phyloP scores from a whole-genome alignment of 345 rosid genomes.

The Alliaria petiolata region DNA sequence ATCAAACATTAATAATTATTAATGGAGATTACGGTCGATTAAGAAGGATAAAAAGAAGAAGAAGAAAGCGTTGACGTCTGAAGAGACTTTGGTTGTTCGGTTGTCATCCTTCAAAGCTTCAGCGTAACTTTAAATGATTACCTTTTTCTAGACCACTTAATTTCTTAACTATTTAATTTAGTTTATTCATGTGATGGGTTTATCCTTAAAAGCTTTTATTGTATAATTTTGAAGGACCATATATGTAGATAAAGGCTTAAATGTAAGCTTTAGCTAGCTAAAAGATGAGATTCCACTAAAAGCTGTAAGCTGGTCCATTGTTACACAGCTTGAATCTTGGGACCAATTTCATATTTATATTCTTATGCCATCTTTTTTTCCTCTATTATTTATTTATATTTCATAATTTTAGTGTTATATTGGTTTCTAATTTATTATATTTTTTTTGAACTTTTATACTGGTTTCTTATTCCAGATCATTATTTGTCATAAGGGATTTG shows the following conservation, averaged over 20 bases:
- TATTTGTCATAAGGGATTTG: neutral
- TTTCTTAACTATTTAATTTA: neutral
- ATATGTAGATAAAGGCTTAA: constrained; percentile 22
- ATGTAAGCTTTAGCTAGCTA: constrained; percentile 28
- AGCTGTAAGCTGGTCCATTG: constrained; percentile 31
- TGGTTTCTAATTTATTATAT: too few relatives aligned
- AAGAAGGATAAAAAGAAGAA: neutral
- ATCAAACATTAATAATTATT: neutral
- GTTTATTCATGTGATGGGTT: constrained; percentile 22
- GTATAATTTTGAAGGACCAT: constrained; percentile 24
- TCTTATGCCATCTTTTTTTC: neutral
- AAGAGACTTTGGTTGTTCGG: constrained; percentile 31
- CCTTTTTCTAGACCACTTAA: constrained; percentile 4
- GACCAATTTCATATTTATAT: constrained; percentile 32
- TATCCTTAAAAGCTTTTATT: constrained; percentile 5
- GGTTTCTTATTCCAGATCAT: neutral
- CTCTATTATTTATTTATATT: neutral
- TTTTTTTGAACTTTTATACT: too few relatives aligned
- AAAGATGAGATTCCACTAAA: constrained; percentile 28
- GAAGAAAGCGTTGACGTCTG: constrained; percentile 19
- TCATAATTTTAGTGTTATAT: neutral
- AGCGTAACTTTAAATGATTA: constrained; percentile 3
- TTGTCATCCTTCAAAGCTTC: constrained; percentile 19
- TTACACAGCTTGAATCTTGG: constrained; percentile 32
- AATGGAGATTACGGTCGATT: neutral